Conservation (phyloP, 2,329 filamentous ascomycete species). For the Falciphora oryzae region DNA sequence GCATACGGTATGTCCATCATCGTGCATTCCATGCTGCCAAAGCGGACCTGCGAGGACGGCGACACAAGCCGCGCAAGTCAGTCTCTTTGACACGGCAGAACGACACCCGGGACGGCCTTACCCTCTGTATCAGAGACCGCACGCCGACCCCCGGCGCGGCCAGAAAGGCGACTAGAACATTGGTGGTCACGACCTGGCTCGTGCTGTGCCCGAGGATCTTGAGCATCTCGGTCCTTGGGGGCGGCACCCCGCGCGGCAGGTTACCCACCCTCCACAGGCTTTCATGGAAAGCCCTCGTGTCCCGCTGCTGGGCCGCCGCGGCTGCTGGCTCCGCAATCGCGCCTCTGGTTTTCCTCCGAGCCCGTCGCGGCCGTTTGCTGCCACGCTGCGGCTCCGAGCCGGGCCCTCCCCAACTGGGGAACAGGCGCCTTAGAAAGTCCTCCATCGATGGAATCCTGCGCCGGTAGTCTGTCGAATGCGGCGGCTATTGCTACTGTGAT, state of each 20-base stretch:
- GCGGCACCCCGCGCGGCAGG: conserved; percentile 3
- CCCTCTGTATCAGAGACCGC: conserved; percentile 8
- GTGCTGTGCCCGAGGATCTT: conserved; percentile 1
- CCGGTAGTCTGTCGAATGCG: neutral
- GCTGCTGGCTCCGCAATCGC: neutral
- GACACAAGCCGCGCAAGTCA: neutral
- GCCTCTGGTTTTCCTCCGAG: neutral
- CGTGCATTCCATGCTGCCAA: conserved; percentile 5
- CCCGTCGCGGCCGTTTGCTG: neutral
- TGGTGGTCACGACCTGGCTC: neutral
- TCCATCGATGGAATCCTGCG: neutral
- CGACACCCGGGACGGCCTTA: neutral
- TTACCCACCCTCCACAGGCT: conserved; percentile 2
- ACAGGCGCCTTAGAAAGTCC: neutral
- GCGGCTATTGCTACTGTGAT: neutral
- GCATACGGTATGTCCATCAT: neutral
- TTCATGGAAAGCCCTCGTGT: conserved; percentile 5
- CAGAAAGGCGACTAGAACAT: conserved; percentile 6
- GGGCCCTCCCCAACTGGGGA: neutral
- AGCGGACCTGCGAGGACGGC: conserved; percentile 4
- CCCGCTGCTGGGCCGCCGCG: neutral
- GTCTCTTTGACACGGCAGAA: neutral
- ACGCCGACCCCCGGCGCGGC: conserved; percentile 8
- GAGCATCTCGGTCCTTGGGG: conserved; percentile 1
- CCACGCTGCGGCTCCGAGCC: neutral